Evolutionary conservation across 1,139 yeast genomes (phyloP), one percentile per base, ranked within the genome.

Genomic region (Geotrichum aggregatum): DNA sequence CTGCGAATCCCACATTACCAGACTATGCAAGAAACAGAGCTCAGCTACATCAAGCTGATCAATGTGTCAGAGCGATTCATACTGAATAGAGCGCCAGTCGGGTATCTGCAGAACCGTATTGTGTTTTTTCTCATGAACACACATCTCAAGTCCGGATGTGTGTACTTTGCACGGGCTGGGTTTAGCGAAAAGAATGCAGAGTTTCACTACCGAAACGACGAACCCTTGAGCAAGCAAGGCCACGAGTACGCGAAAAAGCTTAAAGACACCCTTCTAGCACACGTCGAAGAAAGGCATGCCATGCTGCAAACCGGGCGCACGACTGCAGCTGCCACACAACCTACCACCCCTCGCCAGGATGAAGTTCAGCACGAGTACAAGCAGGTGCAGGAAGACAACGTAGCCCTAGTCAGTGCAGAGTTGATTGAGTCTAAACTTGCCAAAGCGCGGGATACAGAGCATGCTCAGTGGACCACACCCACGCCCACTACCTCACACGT

Each of bases 61-160:
- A 89, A 92, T 67, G 92, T 91, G 66, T 96, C 96, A n/a, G 92
- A 89, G 66, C 72, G 86, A 56, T 77, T 94, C 54, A 83, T 86
- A 50, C 78, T 92, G 56, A 85, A 87, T 70, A 82, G 87, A 63
- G 83, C 92, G 38, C 84, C 84, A 61, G 80, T 87, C 61, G 97
- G 97, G 14, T 92, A 91, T 67, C 76, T 92, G 66, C 83, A 88
- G 58, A 87, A 91, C 66, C 84, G 92, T 63, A 92, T 91, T 43
- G 88, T 91, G 21, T 88, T 87, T 68, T 91, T 87, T 69, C 73
- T 91, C 64, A 86, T 91, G 88, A 91, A 91, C 70, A 78, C 92
- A 13, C 78, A 88, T 59, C 83, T 87, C 62, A 87, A 88, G 66
- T 77, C 81, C 54, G 96, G 98, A 1, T 84, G 89, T 38, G 89